Conservation (phyloP, 2,329 filamentous ascomycete genomes). For the Aspergillus texensis region DNA sequence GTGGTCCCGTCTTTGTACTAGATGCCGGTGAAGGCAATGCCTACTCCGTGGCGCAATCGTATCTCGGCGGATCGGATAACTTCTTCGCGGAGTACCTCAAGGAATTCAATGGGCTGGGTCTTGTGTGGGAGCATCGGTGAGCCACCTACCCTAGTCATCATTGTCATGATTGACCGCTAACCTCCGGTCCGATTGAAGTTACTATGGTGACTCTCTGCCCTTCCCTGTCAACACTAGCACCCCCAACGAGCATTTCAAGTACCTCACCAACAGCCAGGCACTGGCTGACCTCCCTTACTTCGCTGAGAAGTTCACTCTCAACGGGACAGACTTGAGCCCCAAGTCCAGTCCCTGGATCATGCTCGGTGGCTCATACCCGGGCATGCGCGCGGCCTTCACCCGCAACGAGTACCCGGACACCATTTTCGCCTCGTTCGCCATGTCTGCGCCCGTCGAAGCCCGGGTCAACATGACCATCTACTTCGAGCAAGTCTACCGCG, state of each 20-base stretch:
- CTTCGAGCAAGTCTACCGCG: slow-evolving; percentile 53
- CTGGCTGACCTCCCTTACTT: slow-evolving; percentile 51
- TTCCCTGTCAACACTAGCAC: slow-evolving; percentile 40
- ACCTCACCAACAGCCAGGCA: slow-evolving; percentile 47
- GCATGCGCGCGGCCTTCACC: slow-evolving; percentile 47
- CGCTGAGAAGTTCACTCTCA: slow-evolving; percentile 42
- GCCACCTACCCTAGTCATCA: neutral
- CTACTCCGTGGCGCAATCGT: neutral
- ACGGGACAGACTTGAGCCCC: slow-evolving; percentile 42
- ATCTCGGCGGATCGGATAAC: neutral
- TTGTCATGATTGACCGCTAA: neutral
- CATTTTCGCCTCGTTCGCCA: slow-evolving; percentile 45
- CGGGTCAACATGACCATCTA: slow-evolving; percentile 54
- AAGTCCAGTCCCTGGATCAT: slow-evolving; percentile 49
- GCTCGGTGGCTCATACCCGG: slow-evolving; percentile 51
- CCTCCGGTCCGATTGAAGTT: slow-evolving; percentile 29
- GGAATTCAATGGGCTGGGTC: slow-evolving; percentile 41
- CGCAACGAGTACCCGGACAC: slow-evolving; percentile 47
- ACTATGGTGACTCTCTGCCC: slow-evolving; percentile 47
- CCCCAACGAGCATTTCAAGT: slow-evolving; percentile 42
- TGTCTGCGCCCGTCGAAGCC: slow-evolving; percentile 51
- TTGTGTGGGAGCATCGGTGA: slow-evolving; percentile 49
- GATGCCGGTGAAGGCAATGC: neutral
- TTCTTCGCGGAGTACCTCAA: slow-evolving; percentile 20
- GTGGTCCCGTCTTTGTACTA: slow-evolving; percentile 57